phyloP scores from a whole-genome alignment of 352 stramenopile genomes.

The Phytopythium oedochilum region DNA sequence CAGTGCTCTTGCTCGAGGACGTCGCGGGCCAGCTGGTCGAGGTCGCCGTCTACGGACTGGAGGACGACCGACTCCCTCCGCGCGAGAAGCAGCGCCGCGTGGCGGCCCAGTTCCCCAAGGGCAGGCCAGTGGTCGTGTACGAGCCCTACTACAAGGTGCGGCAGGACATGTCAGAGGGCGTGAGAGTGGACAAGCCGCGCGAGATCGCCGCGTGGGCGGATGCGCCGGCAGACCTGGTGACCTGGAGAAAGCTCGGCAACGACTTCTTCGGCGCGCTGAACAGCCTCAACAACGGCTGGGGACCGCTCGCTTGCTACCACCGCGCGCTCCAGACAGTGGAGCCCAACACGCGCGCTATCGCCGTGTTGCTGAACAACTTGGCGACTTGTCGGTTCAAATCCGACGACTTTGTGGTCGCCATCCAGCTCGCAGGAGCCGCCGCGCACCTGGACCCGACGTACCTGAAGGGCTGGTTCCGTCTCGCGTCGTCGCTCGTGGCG shows the following conservation, averaged over 20 bases:
- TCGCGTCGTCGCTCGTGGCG: conserved; percentile 11
- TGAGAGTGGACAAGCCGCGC: conserved; percentile 14
- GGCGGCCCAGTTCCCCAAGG: conserved; percentile 13
- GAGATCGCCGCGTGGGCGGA: conserved; percentile 15
- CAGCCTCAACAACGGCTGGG: conserved; percentile 8
- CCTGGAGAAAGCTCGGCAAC: conserved; percentile 23
- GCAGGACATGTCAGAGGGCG: conserved; percentile 10
- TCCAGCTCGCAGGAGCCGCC: conserved; percentile 15
- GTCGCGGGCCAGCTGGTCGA: conserved; percentile 24
- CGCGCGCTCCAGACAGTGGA: conserved; percentile 8
- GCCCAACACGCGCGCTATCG: not conserved
- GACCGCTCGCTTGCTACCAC: conserved; percentile 15
- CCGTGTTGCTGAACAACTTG: conserved; percentile 16
- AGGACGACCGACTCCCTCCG: conserved; percentile 6
- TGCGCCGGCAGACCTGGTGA: conserved; percentile 11
- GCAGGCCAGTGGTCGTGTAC: conserved; percentile 14
- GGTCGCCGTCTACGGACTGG: conserved; percentile 20
- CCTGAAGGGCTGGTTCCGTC: conserved; percentile 16
- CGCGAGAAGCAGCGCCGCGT: conserved; percentile 9
- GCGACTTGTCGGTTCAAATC: conserved; percentile 15
- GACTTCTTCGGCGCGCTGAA: conserved; percentile 13
- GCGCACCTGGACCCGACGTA: conserved; percentile 12
- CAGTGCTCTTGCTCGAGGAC: conserved; percentile 18
- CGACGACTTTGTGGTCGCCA: conserved; percentile 8
- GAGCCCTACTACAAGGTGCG: conserved; percentile 31